Evolutionary conservation across 805 yeast species (phyloP).

Genomic region (Yamadazyma akitaensis): DNA sequence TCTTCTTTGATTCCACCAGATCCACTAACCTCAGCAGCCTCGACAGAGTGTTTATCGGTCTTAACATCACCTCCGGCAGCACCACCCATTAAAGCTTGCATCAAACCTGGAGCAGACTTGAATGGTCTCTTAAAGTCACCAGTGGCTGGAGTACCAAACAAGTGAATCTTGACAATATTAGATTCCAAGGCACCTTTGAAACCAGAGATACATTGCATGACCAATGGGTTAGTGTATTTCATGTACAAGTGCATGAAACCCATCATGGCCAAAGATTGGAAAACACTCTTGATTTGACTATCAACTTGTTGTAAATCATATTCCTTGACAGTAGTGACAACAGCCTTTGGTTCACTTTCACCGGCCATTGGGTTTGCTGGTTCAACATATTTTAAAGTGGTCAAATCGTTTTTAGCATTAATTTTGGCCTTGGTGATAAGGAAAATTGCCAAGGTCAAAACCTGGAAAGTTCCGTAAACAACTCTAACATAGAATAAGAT

Average conservation of each 20-base stretch:
- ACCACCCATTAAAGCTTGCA: conserved; percentile 63
- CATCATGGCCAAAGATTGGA: conserved; percentile 94
- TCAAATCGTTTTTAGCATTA: conserved; percentile 76
- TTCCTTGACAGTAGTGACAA: conserved; percentile 90
- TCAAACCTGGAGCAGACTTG: conserved; percentile 62
- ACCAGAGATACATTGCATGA: conserved; percentile 91
- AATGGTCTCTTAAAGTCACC: conserved; percentile 97
- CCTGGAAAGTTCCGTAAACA: conserved; percentile 65
- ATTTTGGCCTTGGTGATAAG: conserved; percentile 60
- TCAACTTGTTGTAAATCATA: conserved; percentile 89
- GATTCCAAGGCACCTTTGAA: conserved; percentile 86
- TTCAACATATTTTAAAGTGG: conserved; percentile 86
- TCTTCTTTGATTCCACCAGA: conserved; percentile 87
- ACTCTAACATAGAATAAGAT: conserved; percentile 71
- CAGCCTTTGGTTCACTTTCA: conserved; percentile 65
- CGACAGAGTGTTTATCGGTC: conserved; percentile 86
- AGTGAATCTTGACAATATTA: conserved; percentile 86
- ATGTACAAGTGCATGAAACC: conserved; percentile 96
- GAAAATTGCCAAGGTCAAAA: conserved; percentile 63
- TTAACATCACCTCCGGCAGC: conserved; percentile 43
- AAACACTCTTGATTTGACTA: conserved; percentile 73
- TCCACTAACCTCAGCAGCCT: conserved; percentile 81
- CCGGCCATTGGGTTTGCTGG: conserved; percentile 81
- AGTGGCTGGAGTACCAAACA: conserved; percentile 74
- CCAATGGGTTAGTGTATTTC: conserved; percentile 95